A percentile compares a stretch with the other conserved stretches of the same genome.
Conservation (phyloP, 2,329 filamentous ascomycete species). For the Colletotrichum destructivum region DNA sequence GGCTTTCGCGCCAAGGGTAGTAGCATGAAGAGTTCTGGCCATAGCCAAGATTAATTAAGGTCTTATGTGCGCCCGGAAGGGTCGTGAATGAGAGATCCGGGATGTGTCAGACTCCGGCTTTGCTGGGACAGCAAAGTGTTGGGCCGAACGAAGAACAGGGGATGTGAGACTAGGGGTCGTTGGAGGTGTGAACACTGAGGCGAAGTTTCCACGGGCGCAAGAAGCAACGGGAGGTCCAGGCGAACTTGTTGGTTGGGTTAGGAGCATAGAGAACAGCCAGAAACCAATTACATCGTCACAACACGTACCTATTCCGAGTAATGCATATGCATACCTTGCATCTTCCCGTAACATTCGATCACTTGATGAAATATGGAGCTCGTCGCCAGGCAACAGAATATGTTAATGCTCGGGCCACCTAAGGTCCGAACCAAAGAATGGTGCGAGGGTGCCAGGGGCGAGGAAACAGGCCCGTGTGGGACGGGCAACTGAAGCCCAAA, state of each 20-base stretch:
- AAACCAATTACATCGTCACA: neutral
- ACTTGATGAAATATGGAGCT: neutral
- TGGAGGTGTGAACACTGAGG: neutral
- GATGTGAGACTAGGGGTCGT: slow-evolving; percentile 13
- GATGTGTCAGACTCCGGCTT: slow-evolving; percentile 28
- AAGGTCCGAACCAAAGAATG: neutral
- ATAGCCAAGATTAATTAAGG: slow-evolving; percentile 35
- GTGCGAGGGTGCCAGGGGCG: neutral
- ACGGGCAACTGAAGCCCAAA: slow-evolving; percentile 2
- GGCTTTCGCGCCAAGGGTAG: neutral
- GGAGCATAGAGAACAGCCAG: neutral
- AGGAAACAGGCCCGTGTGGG: neutral
- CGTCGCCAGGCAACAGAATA: neutral
- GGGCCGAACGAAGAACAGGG: slow-evolving; percentile 25
- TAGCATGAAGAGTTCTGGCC: slow-evolving; percentile 14
- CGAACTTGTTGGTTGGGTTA: neutral
- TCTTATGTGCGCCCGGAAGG: slow-evolving; percentile 26
- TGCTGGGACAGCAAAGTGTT: slow-evolving; percentile 27
- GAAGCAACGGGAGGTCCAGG: neutral
- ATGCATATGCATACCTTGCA: neutral
- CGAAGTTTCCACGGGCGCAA: slow-evolving; percentile 20
- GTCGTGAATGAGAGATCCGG: slow-evolving; percentile 14
- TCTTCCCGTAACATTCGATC: neutral
- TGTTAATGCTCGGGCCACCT: neutral
- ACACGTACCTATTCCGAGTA: too few species aligned